Percentiles rank a stretch among this genome's conserved stretches.
Evolutionary conservation across 106 monocot genomes (phyloP).

Genomic region (Triglochin maritima): DNA sequence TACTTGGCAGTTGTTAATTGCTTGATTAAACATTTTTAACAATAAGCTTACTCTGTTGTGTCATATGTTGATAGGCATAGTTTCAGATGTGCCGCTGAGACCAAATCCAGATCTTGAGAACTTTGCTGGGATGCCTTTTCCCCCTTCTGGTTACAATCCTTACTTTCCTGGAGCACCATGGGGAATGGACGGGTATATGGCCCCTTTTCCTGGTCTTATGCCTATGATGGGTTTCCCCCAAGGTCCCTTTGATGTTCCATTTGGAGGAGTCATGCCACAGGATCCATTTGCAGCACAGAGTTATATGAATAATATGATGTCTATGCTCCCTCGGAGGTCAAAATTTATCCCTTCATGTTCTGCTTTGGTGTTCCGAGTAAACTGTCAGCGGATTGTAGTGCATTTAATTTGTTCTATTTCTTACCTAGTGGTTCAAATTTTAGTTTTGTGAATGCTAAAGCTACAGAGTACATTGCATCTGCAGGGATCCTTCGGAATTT

Average conservation of each 20-base stretch:
- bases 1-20: neutral
- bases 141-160: slow-evolving; percentile 44
- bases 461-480: neutral
- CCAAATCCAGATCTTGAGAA: slow-evolving; percentile 53
- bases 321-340: slow-evolving; percentile 60
- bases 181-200: slow-evolving; percentile 62
- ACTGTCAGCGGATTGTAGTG: neutral
- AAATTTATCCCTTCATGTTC: neutral
- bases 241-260: slow-evolving; percentile 60
- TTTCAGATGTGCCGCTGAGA: slow-evolving; percentile 67
- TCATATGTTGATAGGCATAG: slow-evolving; percentile 6
- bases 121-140: slow-evolving; percentile 57
- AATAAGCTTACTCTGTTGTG: neutral
- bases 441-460: no score
- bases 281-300: slow-evolving; percentile 76
- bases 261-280: slow-evolving; percentile 52
- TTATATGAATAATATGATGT: slow-evolving; percentile 74
- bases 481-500: slow-evolving; percentile 64
- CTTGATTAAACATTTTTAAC: neutral
- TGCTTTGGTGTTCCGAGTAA: neutral
- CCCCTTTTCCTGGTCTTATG: slow-evolving; percentile 45
- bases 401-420: neutral
- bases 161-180: slow-evolving; percentile 55
- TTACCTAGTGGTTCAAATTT: neutral
- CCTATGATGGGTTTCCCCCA: slow-evolving; percentile 77